Percentiles rank a stretch among this genome's conserved stretches.
phyloP scores from a whole-genome alignment of 768 basidiomycete species.

The Cytidiella melzeri region DNA sequence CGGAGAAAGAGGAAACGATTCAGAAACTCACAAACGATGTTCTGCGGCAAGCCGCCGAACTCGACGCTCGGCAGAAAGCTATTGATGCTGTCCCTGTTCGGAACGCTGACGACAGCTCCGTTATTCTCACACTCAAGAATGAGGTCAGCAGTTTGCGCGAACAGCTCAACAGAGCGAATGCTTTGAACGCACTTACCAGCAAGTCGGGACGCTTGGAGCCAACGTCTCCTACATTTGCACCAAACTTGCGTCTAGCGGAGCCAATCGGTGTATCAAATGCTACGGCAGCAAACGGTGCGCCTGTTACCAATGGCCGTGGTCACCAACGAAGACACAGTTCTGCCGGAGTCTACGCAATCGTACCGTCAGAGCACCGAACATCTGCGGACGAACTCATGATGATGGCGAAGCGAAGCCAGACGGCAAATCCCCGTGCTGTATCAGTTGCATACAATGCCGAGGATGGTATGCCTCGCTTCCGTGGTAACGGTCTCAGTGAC shows the following conservation, averaged over 20 bases:
- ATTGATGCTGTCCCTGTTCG: slow-evolving; percentile 59
- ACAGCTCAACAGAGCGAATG: slow-evolving; percentile 93
- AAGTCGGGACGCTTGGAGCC: slow-evolving; percentile 59
- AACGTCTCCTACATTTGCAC: slow-evolving; percentile 81
- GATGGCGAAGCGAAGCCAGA: slow-evolving; percentile 64
- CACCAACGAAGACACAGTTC: slow-evolving; percentile 86
- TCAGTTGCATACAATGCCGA: slow-evolving; percentile 86
- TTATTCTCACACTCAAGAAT: slow-evolving; percentile 83
- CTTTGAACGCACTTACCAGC: slow-evolving; percentile 80
- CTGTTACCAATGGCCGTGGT: slow-evolving; percentile 34
- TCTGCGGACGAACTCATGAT: slow-evolving; percentile 76
- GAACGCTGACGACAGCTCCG: slow-evolving; percentile 76
- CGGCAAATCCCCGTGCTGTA: slow-evolving; percentile 73
- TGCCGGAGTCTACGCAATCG: slow-evolving; percentile 66
- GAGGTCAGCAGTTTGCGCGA: slow-evolving; percentile 92
- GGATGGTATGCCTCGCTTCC: slow-evolving; percentile 62
- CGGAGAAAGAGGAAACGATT: slow-evolving; percentile 82
- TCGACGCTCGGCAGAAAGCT: slow-evolving; percentile 71
- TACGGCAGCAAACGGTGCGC: slow-evolving; percentile 37
- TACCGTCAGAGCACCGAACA: slow-evolving; percentile 57
- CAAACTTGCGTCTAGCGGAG: slow-evolving; percentile 58
- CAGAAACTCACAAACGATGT: slow-evolving; percentile 78
- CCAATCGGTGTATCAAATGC: slow-evolving; percentile 30
- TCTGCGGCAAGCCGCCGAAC: slow-evolving; percentile 59
- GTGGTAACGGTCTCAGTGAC: slow-evolving; percentile 57